Evolutionary conservation across 805 yeast species (phyloP).

Genomic region (Dipodascopsis uninucleata): DNA sequence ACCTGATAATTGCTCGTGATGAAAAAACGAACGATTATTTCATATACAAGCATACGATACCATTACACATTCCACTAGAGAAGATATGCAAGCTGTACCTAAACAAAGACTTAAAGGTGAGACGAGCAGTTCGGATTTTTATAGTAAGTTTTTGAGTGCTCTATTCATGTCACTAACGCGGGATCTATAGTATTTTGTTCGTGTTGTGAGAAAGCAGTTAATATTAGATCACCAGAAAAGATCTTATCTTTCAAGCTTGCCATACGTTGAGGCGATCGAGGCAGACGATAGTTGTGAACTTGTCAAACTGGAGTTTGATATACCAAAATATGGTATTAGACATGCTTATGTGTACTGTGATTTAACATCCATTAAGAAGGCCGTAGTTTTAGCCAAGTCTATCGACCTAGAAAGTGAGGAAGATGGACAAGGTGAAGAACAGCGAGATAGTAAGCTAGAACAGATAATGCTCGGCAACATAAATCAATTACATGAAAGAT

Average conservation of each 20-base stretch:
- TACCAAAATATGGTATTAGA: conserved; percentile 3
- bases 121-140: not conserved
- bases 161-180: too few relatives aligned
- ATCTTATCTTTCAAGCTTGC: conserved; percentile 15
- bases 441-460: conserved; percentile 12
- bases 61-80: conserved; percentile 17
- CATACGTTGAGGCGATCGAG: conserved; percentile 15
- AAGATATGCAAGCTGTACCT: conserved; percentile 12
- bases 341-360: conserved; percentile 18
- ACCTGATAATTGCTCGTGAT: conserved; percentile 10
- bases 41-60: conserved; percentile 22
- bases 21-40: conserved; percentile 4
- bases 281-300: conserved; percentile 25
- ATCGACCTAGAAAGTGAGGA: conserved; percentile 3
- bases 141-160: not conserved
- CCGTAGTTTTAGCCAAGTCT: conserved; percentile 2
- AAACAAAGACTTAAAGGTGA: conserved; percentile 11
- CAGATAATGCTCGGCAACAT: conserved; percentile 15
- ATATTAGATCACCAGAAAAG: conserved; percentile 14
- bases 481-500: conserved; percentile 3
- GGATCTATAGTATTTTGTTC: conserved; percentile 10
- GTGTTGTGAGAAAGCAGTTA: conserved; percentile 13
- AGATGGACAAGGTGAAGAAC: not conserved
- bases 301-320: conserved; percentile 11
- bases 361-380: conserved; percentile 9